Evolutionary conservation across 164 flowering plant species (phyloP).

Genomic region (Hamamelis virginiana): DNA sequence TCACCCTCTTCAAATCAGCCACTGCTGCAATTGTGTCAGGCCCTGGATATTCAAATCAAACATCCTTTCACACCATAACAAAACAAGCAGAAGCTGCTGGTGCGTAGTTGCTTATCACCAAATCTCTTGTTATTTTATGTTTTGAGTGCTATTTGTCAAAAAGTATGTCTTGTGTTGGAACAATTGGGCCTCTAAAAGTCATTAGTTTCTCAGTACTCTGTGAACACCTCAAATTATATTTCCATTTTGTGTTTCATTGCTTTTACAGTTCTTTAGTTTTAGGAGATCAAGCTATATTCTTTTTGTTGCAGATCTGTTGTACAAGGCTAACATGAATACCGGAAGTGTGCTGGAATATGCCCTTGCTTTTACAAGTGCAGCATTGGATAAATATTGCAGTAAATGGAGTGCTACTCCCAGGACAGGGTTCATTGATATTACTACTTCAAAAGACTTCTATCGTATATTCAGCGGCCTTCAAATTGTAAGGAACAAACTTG

Average conservation of each 20-base stretch:
- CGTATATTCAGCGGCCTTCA: conserved; percentile 96
- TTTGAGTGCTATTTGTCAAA: not conserved
- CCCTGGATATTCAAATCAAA: conserved; percentile 51
- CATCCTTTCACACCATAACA: conserved; percentile 71
- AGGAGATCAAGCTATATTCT: not conserved
- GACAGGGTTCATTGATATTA: conserved; percentile 95
- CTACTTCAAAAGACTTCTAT: conserved; percentile 93
- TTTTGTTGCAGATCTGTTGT: conserved; percentile 70
- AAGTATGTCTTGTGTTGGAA: not conserved
- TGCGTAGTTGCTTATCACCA: conserved; percentile 19
- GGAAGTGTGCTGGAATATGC: conserved; percentile 96
- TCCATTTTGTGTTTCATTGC: no score
- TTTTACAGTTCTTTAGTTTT: not conserved
- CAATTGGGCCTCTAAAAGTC: no score
- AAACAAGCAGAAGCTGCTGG: conserved; percentile 99
- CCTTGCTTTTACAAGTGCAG: conserved; percentile 97
- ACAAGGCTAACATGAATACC: conserved; percentile 81
- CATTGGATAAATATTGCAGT: conserved; percentile 78
- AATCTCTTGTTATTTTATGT: not conserved
- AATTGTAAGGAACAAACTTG: conserved; percentile 54
- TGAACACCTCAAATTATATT: no score
- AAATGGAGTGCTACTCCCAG: conserved; percentile 95
- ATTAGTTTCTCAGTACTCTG: no score
- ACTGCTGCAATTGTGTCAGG: conserved; percentile 60
- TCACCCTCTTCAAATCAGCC: conserved; percentile 78